Evolutionary conservation across 1,139 yeast genomes (phyloP), one percentile per base, ranked within the genome.

Genomic region (Trichomonascaceae sp.): DNA sequence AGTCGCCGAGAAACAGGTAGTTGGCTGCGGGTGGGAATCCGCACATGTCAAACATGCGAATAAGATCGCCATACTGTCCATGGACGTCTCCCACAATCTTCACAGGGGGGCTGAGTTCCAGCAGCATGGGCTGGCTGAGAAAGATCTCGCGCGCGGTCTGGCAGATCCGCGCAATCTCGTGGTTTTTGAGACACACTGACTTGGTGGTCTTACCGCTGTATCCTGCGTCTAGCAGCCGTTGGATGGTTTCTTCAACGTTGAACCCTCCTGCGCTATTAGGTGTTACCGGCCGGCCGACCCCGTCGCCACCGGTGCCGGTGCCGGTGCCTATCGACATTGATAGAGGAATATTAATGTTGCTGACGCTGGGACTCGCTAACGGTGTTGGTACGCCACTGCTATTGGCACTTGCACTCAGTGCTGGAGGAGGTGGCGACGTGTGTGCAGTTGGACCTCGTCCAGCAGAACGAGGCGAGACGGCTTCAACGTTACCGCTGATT

Each of bases 21-120:
- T 89, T 89, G 14, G 95, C 74, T 42, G 81, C 74, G 2, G 98
- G 98, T n/a, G 98, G 98, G 59, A 84, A 89, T 16, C 97, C 98
- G 63, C 97, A 87, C 62, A 82, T 84, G 32, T 93, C 85, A 57
- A 89, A 89, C 46, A 89, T 69, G 44, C 97, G 71, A 43, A 89
- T 76, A 47, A 89, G 64, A 58, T 89, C 98, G 34, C 85, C 81
- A 57, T 77, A 89, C 56, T 89, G 98, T 14, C 98, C 97, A 58
- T 89, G 98, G 26, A 89, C 93, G 55, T 89, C 98, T 30, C 97
- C 98, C 4, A 87, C 97, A 27, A 89, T 87, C 58, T 89, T 89
- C 13, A 89, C 98, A 0, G 98, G 97, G 0, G 97, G 94, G 13
- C 85, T 74, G 41, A 89, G 64, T 54, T 89, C 97, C 36, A 89